These are phyloP conservation scores for Tympanopsis confertula DNA, from an alignment of 2,329 filamentous ascomycete species.

Conservation along the genomic window DNA sequence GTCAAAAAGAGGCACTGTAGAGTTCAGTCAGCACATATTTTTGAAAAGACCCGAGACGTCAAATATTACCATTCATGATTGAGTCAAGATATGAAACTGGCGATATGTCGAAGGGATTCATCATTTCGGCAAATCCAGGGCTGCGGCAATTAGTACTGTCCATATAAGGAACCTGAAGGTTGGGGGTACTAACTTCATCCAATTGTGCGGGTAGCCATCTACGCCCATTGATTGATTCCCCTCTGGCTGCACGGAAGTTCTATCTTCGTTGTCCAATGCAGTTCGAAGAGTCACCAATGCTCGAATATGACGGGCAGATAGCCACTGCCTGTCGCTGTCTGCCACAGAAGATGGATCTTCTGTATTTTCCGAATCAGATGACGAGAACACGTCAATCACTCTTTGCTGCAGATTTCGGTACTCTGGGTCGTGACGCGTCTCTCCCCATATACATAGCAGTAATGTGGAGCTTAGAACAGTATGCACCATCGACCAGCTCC, in stretches of 20 bases:
- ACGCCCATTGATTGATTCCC: no score
- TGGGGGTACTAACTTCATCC: no score
- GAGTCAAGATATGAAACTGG: background rate
- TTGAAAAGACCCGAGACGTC: background rate
- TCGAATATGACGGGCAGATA: conserved; percentile 15
- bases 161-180: no score
- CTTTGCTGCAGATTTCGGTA: conserved; percentile 14
- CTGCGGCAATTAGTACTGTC: no score
- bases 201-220: background rate
- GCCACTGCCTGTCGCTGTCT: conserved; percentile 12
- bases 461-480: conserved; percentile 18
- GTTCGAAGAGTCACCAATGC: conserved; percentile 13
- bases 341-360: no score
- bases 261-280: conserved; percentile 8
- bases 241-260: no score
- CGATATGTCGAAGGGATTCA: background rate
- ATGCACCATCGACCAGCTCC: conserved; percentile 20
- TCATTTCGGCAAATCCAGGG: background rate
- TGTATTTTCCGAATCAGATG: conserved; percentile 6
- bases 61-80: background rate
- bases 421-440: conserved; percentile 14
- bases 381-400: conserved; percentile 12
- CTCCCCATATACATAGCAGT: conserved; percentile 19
- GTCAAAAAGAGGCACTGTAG: background rate
- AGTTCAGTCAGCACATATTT: background rate